Conservation (phyloP, 768 basidiomycete species). For the Leccinum disarticulatum region DNA sequence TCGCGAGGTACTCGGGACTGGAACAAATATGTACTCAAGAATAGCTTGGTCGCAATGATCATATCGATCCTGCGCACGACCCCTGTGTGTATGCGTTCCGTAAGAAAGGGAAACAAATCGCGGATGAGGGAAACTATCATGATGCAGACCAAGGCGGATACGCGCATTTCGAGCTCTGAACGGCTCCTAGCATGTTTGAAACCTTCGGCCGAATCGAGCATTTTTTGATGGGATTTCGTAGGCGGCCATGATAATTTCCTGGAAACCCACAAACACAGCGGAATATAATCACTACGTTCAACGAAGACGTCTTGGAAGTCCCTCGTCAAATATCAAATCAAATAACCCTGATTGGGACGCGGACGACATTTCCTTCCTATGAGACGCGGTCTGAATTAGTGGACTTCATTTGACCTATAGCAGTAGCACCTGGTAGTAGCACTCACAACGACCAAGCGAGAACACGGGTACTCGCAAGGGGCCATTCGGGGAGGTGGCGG, state of each 20-base stretch:
- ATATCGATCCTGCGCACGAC: conserved; percentile 49
- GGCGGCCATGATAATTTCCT: conserved; percentile 55
- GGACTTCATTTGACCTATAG: neutral
- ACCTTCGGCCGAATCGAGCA: conserved; percentile 46
- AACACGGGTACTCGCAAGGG: conserved; percentile 49
- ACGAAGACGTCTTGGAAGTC: neutral
- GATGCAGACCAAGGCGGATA: too few species aligned
- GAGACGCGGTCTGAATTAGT: neutral
- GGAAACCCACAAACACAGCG: neutral
- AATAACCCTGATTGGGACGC: conserved; percentile 49
- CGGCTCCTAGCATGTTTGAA: conserved; percentile 41
- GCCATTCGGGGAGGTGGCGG: conserved; percentile 32
- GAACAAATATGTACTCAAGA: conserved; percentile 53
- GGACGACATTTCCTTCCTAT: conserved; percentile 44
- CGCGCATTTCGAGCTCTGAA: conserved; percentile 53
- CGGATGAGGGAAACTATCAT: neutral
- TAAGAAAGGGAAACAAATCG: neutral
- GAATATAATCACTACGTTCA: neutral
- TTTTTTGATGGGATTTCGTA: conserved; percentile 51
- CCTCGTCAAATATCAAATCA: neutral
- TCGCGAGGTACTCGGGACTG: conserved; percentile 27
- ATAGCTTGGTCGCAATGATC: conserved; percentile 57
- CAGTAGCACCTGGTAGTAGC: neutral
- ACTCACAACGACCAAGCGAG: conserved; percentile 49
- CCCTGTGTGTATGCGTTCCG: conserved; percentile 27